Evolutionary conservation across 2,329 filamentous ascomycete species (phyloP).

Genomic region (Aureobasidium uvarum): DNA sequence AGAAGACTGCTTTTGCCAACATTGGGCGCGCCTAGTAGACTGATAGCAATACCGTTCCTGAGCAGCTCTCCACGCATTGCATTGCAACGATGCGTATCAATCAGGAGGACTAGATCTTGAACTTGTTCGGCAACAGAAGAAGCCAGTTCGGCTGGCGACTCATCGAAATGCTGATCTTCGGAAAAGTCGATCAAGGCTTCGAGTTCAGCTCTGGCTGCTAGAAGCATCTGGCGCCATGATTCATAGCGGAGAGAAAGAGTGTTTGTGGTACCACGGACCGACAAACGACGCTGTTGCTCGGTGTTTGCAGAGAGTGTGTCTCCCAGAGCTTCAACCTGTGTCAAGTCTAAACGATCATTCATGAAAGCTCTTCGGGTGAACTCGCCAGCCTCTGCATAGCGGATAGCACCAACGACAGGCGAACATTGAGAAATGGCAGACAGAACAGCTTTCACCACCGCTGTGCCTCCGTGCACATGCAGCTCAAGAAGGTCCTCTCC

Average conservation of each 20-base stretch:
- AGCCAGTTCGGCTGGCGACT: constrained; percentile 71
- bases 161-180: constrained; percentile 96
- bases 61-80: constrained; percentile 80
- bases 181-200: constrained; percentile 97
- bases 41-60: constrained; percentile 78
- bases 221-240: constrained; percentile 70
- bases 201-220: constrained; percentile 82
- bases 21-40: constrained; percentile 87
- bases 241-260: constrained; percentile 75
- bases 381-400: constrained; percentile 91
- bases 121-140: constrained; percentile 67
- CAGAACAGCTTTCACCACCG: constrained; percentile 83
- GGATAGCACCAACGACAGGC: constrained; percentile 49
- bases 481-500: constrained; percentile 91
- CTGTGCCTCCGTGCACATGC: constrained; percentile 89
- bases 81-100: constrained; percentile 70
- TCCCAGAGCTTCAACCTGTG: constrained; percentile 69
- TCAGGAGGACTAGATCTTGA: constrained; percentile 57
- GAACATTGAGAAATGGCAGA: constrained; percentile 65
- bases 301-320: constrained; percentile 67
- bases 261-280: constrained; percentile 69
- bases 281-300: constrained; percentile 86
- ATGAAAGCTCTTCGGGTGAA: constrained; percentile 92
- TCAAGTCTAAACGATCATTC: constrained; percentile 79
- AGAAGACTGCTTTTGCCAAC: constrained; percentile 92